Evolutionary conservation across 257 asterid species (phyloP).

Genomic region (Coffea eugenioides): DNA sequence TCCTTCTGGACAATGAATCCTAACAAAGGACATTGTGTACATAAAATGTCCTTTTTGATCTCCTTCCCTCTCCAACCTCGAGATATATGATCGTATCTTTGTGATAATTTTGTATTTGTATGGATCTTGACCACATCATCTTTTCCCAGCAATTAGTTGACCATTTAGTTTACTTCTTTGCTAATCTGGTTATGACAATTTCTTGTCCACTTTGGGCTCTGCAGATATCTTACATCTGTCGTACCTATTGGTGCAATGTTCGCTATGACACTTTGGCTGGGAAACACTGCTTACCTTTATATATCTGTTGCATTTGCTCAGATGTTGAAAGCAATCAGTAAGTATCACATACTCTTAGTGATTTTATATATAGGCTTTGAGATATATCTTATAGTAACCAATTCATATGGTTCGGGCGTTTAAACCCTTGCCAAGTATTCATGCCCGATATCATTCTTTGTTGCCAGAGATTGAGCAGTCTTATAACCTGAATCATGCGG

Average conservation of each 20-base stretch:
- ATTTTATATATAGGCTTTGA: background rate
- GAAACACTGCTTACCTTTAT: conserved; percentile 98
- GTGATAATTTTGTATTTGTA: background rate
- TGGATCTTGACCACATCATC: background rate
- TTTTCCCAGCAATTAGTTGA: background rate
- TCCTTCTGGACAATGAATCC: background rate
- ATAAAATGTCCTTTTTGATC: background rate
- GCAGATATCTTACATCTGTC: conserved; percentile 80
- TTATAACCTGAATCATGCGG: too few relatives aligned
- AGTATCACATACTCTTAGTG: conserved; percentile 30
- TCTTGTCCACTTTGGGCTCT: conserved; percentile 15
- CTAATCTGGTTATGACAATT: background rate
- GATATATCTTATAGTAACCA: background rate
- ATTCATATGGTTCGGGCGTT: background rate
- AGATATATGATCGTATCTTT: background rate
- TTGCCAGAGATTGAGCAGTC: background rate
- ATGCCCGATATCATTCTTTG: background rate
- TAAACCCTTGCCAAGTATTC: background rate
- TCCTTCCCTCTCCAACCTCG: background rate
- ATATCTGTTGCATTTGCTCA: conserved; percentile 98
- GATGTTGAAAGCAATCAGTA: conserved; percentile 97
- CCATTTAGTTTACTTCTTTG: background rate
- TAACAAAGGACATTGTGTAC: background rate
- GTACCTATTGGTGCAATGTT: conserved; percentile 97
- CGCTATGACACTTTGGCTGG: conserved; percentile 99